Base-by-base conservation (phyloP, 441 rosid genomes). In the Theobroma grandiflorum region DNA sequence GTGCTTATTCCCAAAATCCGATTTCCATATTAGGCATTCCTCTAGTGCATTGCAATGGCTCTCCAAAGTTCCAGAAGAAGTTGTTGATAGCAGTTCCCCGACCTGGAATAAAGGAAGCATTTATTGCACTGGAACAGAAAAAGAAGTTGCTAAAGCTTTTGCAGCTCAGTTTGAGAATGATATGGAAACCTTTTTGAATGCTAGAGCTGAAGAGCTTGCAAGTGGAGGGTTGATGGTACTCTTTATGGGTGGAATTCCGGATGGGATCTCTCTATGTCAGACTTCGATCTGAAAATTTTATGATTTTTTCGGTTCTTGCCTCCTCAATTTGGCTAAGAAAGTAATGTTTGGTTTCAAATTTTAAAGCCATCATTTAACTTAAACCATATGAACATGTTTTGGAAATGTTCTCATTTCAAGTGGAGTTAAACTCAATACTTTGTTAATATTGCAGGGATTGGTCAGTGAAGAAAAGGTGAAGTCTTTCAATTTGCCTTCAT, bases 51-150 rank as follows among this genome's bases (percentile, higher is more conserved):
- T 75, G 47, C 78, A 75, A 18, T 75, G 78, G 78, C 71, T 75
- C 61, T 50, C 78, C 42, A 35, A 26, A 3, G 71, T 49, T 31
- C 78, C 78, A 0, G 10, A 45, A 12, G 69, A 71, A 33, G 81
- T 59, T 14, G 69, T 47, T 5, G 81, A 78, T 31, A 69, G 14
- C 40, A 20, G 4, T 10, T 70, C 81, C 1, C 45, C 16, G 0
- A 76, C 81, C 7, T 78, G 52, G 55, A 78, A 78, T 12, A 37
- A 35, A 11, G 81, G 61, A 33, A 78, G 70, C 67, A 31, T 78
- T 3, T 68, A 58, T 42, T 78, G 81, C 20, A 57, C 59, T 4
- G 81, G 81, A 5, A 33, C 3, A 6, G 69, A 58, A 45, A 10
- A 33, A 2, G 57, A 69, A 35, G 76, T 78, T 1, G 49, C 58